phyloP scores from a whole-genome alignment of 225 moss, liverwort and hornwort species.

The Polytrichum commune region DNA sequence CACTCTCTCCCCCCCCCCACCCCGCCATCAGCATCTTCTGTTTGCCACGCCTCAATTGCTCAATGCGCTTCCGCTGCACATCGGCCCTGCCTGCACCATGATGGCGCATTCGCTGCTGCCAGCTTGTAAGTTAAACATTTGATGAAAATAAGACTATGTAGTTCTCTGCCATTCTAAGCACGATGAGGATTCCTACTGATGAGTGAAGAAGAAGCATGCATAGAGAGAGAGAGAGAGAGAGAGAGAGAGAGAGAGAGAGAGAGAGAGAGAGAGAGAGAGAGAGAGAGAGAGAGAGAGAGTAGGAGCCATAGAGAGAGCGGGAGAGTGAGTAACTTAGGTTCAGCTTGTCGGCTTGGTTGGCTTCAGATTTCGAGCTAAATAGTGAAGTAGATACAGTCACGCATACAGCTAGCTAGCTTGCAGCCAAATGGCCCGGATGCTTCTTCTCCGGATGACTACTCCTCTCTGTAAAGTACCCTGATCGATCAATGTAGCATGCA shows the following conservation, averaged over 20 bases:
- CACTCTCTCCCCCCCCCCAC: too few species aligned
- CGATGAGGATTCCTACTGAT: slow-evolving; percentile 10
- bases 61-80: too few species aligned
- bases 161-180: slow-evolving; percentile 26
- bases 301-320: neutral
- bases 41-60: too few species aligned
- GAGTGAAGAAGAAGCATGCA: neutral
- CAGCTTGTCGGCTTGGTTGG: slow-evolving; percentile 22
- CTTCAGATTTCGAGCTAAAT: slow-evolving; percentile 22
- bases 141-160: slow-evolving; percentile 39
- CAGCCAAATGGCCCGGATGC: slow-evolving; percentile 9
- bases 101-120: slow-evolving; percentile 5
- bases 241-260: neutral
- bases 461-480: slow-evolving; percentile 51
- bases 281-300: neutral
- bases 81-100: neutral
- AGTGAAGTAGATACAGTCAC: slow-evolving; percentile 5
- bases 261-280: neutral
- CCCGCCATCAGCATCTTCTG: too few species aligned
- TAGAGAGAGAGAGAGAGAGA: neutral
- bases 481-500: slow-evolving; percentile 37
- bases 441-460: slow-evolving; percentile 24
- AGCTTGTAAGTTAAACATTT: slow-evolving; percentile 50
- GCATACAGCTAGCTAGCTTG: slow-evolving; percentile 2
- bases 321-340: neutral